A percentile compares a stretch with the other conserved stretches of the same genome.
phyloP scores from a whole-genome alignment of 176 grass and related monocot genomes.

The Phyllostachys edulis region DNA sequence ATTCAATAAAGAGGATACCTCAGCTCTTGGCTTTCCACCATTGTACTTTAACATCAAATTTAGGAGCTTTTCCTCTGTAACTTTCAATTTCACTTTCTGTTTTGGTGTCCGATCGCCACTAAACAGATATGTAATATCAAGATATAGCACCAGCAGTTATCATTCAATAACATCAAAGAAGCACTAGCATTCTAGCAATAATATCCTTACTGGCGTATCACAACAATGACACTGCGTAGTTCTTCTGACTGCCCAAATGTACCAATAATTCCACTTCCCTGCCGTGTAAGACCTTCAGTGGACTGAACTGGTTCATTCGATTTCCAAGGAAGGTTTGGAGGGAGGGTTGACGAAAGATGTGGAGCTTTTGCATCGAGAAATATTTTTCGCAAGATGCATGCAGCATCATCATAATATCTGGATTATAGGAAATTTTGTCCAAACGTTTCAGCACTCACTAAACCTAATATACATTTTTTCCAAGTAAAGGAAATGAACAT shows the following conservation, averaged over 20 bases:
- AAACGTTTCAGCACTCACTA: conserved; percentile 11
- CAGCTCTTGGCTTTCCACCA: conserved; percentile 85
- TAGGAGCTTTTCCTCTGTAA: conserved; percentile 94
- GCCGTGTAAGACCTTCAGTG: conserved; percentile 76
- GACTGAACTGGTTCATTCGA: conserved; percentile 65
- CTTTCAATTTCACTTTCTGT: conserved; percentile 99
- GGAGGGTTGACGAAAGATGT: conserved; percentile 91
- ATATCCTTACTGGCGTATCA: conserved; percentile 92
- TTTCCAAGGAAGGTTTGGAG: conserved; percentile 94
- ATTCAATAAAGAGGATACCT: conserved; percentile 45
- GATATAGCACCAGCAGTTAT: conserved; percentile 10
- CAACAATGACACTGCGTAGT: conserved; percentile 86
- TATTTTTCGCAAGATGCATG: conserved; percentile 97
- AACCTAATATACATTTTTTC: conserved; percentile 5
- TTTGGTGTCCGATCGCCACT: conserved; percentile 99
- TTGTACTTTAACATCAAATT: conserved; percentile 99
- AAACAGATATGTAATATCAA: conserved; percentile 39
- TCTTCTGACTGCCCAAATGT: conserved; percentile 99
- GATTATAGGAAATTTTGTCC: conserved; percentile 9
- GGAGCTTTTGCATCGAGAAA: conserved; percentile 99
- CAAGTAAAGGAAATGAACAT: conserved; percentile 2
- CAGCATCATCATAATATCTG: conserved; percentile 98
- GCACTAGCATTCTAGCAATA: neutral
- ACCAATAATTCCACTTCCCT: conserved; percentile 88
- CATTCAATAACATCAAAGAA: neutral